Percentiles rank a stretch among this genome's conserved stretches.
phyloP scores from a whole-genome alignment of 2,329 filamentous ascomycete genomes.

The Aspergillus sclerotialis region DNA sequence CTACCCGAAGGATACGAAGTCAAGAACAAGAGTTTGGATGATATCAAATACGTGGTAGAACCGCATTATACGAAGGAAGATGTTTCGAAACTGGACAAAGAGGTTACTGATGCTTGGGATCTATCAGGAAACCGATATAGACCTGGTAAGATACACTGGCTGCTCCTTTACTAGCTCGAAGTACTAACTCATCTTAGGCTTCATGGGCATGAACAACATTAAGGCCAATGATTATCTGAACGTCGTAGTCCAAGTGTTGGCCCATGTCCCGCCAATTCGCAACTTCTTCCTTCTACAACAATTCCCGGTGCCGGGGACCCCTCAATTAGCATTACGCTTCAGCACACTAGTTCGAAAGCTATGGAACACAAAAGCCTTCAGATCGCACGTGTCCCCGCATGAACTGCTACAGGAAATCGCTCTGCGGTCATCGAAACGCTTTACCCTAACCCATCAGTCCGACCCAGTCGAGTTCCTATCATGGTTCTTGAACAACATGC shows the following conservation, averaged over 20 bases:
- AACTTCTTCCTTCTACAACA: slow-evolving; percentile 90
- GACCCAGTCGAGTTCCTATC: slow-evolving; percentile 95
- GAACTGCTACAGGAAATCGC: slow-evolving; percentile 94
- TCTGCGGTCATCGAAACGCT: slow-evolving; percentile 82
- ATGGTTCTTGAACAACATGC: slow-evolving; percentile 96
- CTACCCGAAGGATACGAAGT: slow-evolving; percentile 96
- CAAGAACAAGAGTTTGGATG: slow-evolving; percentile 84
- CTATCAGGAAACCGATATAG: slow-evolving; percentile 77
- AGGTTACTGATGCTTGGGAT: slow-evolving; percentile 58
- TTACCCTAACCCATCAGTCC: slow-evolving; percentile 81
- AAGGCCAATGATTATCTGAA: slow-evolving; percentile 99
- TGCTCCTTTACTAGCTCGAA: not conserved
- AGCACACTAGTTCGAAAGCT: slow-evolving; percentile 90
- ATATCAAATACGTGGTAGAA: slow-evolving; percentile 97
- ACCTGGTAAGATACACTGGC: slow-evolving; percentile 47
- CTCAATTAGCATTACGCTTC: slow-evolving; percentile 81
- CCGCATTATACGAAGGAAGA: slow-evolving; percentile 75
- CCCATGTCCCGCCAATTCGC: slow-evolving; percentile 80
- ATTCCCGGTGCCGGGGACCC: slow-evolving; percentile 53
- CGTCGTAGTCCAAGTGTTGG: slow-evolving; percentile 82
- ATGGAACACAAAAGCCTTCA: slow-evolving; percentile 96
- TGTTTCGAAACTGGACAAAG: slow-evolving; percentile 70
- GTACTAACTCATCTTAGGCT: slow-evolving; percentile 45
- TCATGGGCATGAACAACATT: slow-evolving; percentile 99
- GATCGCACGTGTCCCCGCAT: slow-evolving; percentile 92